Evolutionary conservation across 2,329 filamentous ascomycete genomes (phyloP), one percentile per base, ranked within the genome.

Genomic region (Niveomyces coronatus): DNA sequence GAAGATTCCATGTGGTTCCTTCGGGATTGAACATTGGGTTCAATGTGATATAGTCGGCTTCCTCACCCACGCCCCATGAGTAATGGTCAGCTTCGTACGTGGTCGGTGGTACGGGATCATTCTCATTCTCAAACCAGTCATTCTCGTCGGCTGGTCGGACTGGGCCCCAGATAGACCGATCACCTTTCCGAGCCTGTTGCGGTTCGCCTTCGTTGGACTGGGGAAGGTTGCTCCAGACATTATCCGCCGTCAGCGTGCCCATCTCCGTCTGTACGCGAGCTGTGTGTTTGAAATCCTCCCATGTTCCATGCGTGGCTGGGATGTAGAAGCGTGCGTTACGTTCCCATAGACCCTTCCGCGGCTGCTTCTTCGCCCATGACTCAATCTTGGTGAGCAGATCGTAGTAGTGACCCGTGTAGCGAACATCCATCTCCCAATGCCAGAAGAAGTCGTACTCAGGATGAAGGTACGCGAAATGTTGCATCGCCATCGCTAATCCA

Each of bases 351-450:
- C 82, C 80, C 57, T 86, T 87, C 10, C 85, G 70, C 2, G 85
- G 84, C 58, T 91, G 85, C 32, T 73, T 62, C 46, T 70, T 74
- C 13, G 82, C 71, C 81, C 82, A 91, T 31, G 65, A 62, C 49
- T 76, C 71, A 26, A 86, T 63, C 53, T 81, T 81, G 47, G 76
- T 72, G 51, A 89, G 73, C 15, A 85, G 60, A 44, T 85, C 76
- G 47, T 82, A 87, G 64, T 84, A 89, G 60, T 94, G 86, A 24
- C 87, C 86, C 0, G 83, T 91, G 57, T 93, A 94, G 20, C 86
- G 79, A 31, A 88, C 77, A 52, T 94, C 87, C 80, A 94, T 89
- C 58, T 94, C 87, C 85, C 87, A 93, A 48, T 94, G 85, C 87
- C 87, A 94, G 59, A 87, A 86, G 61, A 79, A 85, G 33, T 93